Conservation (phyloP, 257 asterid genomes). For the Solanum dulcamara region DNA sequence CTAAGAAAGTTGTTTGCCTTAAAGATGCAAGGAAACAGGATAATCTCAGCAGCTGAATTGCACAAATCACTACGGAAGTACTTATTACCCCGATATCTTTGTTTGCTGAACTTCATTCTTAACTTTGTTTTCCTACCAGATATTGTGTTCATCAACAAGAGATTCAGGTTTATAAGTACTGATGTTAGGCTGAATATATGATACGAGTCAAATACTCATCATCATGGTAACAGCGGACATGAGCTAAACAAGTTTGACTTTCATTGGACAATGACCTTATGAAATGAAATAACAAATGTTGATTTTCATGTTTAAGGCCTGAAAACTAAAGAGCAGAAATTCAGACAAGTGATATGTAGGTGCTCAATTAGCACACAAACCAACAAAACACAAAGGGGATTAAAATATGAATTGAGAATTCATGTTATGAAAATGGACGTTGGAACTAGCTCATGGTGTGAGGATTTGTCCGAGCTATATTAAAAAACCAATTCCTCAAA, state of each 20-base stretch:
- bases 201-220: background rate
- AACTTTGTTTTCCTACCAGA: background rate
- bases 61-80: background rate
- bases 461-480: background rate
- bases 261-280: background rate
- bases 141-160: background rate
- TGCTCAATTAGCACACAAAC: background rate
- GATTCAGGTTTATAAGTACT: background rate
- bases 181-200: background rate
- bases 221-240: background rate
- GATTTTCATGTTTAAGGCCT: background rate
- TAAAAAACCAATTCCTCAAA: background rate
- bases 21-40: background rate
- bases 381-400: background rate
- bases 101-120: background rate
- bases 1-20: background rate
- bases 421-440: background rate
- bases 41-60: background rate
- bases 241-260: background rate
- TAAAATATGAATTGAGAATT: background rate
- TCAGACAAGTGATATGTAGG: background rate
- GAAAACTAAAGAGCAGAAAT: background rate
- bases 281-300: background rate
- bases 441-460: background rate
- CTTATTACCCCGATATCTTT: background rate